Evolutionary conservation across 257 asterid genomes (phyloP).

Genomic region (Ehretia macrophylla): DNA sequence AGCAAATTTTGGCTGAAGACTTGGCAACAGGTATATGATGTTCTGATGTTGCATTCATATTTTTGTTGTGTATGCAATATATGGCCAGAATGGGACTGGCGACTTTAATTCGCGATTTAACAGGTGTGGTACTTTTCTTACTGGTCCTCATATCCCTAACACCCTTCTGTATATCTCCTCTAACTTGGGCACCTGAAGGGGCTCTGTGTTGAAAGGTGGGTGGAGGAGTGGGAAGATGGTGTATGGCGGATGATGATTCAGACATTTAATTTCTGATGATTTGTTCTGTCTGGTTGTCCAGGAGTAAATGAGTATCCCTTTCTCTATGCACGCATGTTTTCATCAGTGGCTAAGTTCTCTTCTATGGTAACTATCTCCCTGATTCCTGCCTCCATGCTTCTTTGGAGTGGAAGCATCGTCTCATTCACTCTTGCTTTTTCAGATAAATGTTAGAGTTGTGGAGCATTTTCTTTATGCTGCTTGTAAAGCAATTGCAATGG

Average conservation of each 20-base stretch:
- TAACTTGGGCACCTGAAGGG: too few relatives aligned
- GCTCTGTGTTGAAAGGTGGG: neutral
- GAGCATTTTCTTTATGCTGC: conserved; percentile 73
- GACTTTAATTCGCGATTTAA: neutral
- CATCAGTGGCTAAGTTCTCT: conserved; percentile 78
- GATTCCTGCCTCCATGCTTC: conserved; percentile 5
- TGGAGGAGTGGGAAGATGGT: neutral
- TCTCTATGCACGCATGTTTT: conserved; percentile 85
- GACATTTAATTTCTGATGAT: conserved; percentile 12
- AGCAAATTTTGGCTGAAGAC: conserved; percentile 71
- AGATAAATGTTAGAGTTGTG: conserved; percentile 66
- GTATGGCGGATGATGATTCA: conserved; percentile 1
- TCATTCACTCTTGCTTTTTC: conserved; percentile 27
- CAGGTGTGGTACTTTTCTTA: too few relatives aligned
- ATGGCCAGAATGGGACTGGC: too few relatives aligned
- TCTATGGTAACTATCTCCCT: conserved; percentile 55
- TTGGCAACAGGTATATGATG: conserved; percentile 63
- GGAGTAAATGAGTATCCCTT: conserved; percentile 77
- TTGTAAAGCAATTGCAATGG: conserved; percentile 79
- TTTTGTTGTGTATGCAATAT: conserved; percentile 1
- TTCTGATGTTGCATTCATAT: conserved; percentile 17
- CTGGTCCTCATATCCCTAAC: too few relatives aligned
- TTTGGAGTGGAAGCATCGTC: conserved; percentile 7
- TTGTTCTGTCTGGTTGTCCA: conserved; percentile 31
- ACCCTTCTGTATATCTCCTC: too few relatives aligned